These are phyloP conservation scores for Chenopodium quinoa DNA, from an alignment of 148 eudicot species.

Conservation along the genomic window DNA sequence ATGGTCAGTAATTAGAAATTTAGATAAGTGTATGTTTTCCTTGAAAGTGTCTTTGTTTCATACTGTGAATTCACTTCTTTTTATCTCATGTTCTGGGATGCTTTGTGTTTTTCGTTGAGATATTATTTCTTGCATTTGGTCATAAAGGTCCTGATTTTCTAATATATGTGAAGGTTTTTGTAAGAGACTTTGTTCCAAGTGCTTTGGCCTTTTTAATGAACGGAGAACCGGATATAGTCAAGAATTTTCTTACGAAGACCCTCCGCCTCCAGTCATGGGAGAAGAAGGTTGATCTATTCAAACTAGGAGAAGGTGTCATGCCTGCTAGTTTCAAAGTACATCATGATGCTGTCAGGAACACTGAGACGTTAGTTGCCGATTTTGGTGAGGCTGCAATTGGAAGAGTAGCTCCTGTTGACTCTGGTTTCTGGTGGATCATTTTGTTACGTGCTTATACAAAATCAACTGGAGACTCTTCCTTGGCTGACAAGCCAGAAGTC, in stretches of 20 bases:
- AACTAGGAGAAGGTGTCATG: conserved; percentile 57
- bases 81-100: not conserved
- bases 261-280: conserved; percentile 61
- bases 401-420: conserved; percentile 65
- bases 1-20: not conserved
- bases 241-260: conserved; percentile 53
- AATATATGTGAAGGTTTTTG: conserved; percentile 53
- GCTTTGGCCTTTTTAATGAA: conserved; percentile 66
- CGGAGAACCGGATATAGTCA: conserved; percentile 59
- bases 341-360: conserved; percentile 35
- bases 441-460: conserved; percentile 54
- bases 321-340: conserved; percentile 55
- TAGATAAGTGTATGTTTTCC: not conserved
- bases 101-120: not conserved
- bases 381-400: conserved; percentile 58
- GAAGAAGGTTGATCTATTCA: conserved; percentile 50
- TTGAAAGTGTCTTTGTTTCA: not conserved
- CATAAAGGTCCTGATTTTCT: conserved; percentile 8
- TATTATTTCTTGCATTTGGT: not conserved
- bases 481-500: conserved; percentile 55
- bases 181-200: conserved; percentile 84
- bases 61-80: not conserved
- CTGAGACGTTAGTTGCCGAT: conserved; percentile 49
- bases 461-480: conserved; percentile 53
- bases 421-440: conserved; percentile 70